Conservation (phyloP, 352 stramenopile species). For the Globisporangium echinulatum region DNA sequence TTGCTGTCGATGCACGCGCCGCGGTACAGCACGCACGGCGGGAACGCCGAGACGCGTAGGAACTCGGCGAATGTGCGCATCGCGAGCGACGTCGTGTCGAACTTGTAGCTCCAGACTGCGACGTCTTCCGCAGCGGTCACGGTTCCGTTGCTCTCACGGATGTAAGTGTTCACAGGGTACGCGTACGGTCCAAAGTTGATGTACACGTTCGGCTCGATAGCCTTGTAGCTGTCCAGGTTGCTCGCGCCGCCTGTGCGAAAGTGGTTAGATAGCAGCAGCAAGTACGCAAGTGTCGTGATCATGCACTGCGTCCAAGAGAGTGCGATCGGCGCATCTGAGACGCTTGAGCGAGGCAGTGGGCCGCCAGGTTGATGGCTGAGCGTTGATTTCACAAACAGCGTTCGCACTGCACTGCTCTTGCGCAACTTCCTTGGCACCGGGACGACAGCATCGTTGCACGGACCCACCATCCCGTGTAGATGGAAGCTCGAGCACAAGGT, state of each 20-base stretch:
- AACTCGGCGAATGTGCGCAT: constrained; percentile 9
- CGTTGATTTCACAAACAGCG: too few species aligned
- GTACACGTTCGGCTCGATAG: constrained; percentile 7
- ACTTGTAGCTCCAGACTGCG: constrained; percentile 12
- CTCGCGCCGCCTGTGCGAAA: constrained; percentile 2
- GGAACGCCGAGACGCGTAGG: neutral
- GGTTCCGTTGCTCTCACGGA: neutral
- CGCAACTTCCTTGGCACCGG: too few species aligned
- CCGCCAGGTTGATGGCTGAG: too few species aligned
- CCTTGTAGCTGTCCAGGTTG: neutral
- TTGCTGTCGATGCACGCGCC: neutral
- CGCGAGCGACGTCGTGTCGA: constrained; percentile 10
- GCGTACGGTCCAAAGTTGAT: constrained; percentile 10
- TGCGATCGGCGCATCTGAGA: too few species aligned
- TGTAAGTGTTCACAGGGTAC: constrained; percentile 3
- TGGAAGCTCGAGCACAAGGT: too few species aligned
- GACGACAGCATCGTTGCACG: too few species aligned
- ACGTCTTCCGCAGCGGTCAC: neutral
- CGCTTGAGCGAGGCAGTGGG: too few species aligned
- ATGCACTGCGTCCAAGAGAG: constrained; percentile 2
- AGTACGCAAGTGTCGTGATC: neutral
- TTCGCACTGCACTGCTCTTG: too few species aligned
- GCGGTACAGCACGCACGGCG: constrained; percentile 3
- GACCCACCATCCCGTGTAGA: too few species aligned
- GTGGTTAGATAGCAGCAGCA: constrained; percentile 2